Conservation (phyloP, 2,329 filamentous ascomycete species). For the Hirsutella thompsonii region DNA sequence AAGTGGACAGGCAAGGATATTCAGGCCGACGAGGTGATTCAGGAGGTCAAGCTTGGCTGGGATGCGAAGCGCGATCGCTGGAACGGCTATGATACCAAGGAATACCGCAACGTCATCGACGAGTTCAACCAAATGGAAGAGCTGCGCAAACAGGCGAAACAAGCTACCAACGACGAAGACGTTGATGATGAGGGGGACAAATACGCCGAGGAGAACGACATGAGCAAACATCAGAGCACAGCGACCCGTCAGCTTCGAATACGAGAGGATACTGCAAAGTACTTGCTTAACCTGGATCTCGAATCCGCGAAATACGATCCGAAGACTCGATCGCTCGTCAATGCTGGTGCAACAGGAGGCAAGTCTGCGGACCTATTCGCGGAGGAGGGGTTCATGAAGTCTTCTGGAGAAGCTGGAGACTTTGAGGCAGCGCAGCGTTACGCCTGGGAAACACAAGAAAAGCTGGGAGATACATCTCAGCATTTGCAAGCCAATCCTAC, state of each 20-base stretch:
- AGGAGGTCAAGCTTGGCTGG: conserved; percentile 82
- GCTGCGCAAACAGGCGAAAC: conserved; percentile 44
- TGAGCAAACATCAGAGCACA: conserved; percentile 86
- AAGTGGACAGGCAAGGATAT: conserved; percentile 90
- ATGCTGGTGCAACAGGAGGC: conserved; percentile 68
- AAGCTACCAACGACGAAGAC: conserved; percentile 25
- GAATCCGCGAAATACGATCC: conserved; percentile 97
- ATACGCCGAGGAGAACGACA: conserved; percentile 92
- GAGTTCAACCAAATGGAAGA: conserved; percentile 81
- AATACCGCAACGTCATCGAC: conserved; percentile 78
- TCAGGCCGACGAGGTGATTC: conserved; percentile 76
- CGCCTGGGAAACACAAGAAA: conserved; percentile 92
- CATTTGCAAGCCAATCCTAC: conserved; percentile 97
- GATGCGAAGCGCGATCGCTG: conserved; percentile 95
- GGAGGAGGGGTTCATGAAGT: conserved; percentile 83
- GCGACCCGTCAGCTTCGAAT: conserved; percentile 83
- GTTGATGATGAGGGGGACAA: conserved; percentile 50
- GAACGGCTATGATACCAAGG: conserved; percentile 90
- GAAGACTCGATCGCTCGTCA: conserved; percentile 84
- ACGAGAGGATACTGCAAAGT: conserved; percentile 94
- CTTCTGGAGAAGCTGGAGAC: conserved; percentile 81
- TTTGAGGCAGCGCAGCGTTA: conserved; percentile 84
- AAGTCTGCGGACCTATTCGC: conserved; percentile 73
- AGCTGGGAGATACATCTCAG: conserved; percentile 60
- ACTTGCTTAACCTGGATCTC: conserved; percentile 84